Conservation (phyloP, 2,329 filamentous ascomycete species). For the Grosmannia huntii region DNA sequence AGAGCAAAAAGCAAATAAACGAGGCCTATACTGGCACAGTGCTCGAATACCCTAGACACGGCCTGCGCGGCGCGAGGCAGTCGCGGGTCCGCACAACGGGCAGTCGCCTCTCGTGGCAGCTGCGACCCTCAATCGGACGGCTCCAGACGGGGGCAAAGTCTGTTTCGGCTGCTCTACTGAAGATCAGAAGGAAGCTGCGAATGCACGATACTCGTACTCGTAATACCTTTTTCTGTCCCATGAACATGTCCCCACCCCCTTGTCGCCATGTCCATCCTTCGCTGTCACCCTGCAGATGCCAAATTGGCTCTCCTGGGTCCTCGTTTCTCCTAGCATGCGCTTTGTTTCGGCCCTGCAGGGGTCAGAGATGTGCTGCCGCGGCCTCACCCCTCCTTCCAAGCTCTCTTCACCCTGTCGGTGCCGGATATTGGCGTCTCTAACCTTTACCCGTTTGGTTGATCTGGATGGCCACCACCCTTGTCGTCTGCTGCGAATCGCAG, state of each 20-base stretch:
- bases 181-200: neutral
- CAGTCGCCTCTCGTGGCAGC: neutral
- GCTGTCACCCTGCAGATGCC: neutral
- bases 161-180: neutral
- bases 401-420: neutral
- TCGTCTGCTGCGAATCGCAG: neutral
- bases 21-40: neutral
- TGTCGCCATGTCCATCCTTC: neutral
- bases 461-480: neutral
- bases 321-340: neutral
- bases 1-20: neutral
- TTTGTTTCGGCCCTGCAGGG: neutral
- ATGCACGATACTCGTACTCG: neutral
- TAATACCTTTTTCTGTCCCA: neutral
- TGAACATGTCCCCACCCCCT: neutral
- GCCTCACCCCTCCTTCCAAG: neutral
- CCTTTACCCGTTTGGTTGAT: neutral
- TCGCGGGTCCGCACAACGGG: neutral
- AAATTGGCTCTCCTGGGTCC: neutral
- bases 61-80: neutral
- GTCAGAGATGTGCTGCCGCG: neutral
- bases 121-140: neutral
- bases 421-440: neutral
- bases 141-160: neutral
- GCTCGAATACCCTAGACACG: neutral